These are phyloP conservation scores for Amauroascus niger DNA, from an alignment of 2,329 filamentous ascomycete genomes.

Conservation along the genomic window DNA sequence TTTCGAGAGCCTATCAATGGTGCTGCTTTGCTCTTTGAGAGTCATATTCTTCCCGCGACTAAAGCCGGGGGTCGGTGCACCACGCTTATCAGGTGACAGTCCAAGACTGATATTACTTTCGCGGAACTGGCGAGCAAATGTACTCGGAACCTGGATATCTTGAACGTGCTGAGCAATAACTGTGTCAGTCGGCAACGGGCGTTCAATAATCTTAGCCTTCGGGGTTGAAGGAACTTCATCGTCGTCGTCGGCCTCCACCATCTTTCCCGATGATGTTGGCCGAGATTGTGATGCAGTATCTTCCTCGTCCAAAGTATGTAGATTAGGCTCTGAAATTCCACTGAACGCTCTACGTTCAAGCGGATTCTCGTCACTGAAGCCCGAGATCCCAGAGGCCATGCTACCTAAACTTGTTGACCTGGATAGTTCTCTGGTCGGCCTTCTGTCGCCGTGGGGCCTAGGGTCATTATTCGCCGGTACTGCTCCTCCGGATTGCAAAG, in stretches of 20 bases:
- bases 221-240: conserved; percentile 62
- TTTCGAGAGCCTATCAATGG: conserved; percentile 90
- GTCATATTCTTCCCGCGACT: conserved; percentile 61
- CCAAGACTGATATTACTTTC: conserved; percentile 47
- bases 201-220: conserved; percentile 46
- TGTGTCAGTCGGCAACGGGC: conserved; percentile 69
- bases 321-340: conserved; percentile 36
- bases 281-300: conserved; percentile 32
- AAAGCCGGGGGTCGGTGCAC: conserved; percentile 40
- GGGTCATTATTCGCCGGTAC: conserved; percentile 40
- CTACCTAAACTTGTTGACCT: conserved; percentile 80
- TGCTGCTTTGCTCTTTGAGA: conserved; percentile 93
- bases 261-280: conserved; percentile 32
- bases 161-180: conserved; percentile 79
- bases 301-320: conserved; percentile 54
- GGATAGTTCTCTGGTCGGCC: conserved; percentile 46
- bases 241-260: conserved; percentile 30
- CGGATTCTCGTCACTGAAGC: conserved; percentile 42
- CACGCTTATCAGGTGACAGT: conserved; percentile 49
- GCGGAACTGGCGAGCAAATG: conserved; percentile 74
- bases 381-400: conserved; percentile 65
- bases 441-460: conserved; percentile 27
- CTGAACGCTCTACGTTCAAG: conserved; percentile 37
- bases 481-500: conserved; percentile 71
- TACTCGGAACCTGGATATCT: conserved; percentile 84